Conservation (phyloP, 306 rosid species). For the Begonia fuchsioides region DNA sequence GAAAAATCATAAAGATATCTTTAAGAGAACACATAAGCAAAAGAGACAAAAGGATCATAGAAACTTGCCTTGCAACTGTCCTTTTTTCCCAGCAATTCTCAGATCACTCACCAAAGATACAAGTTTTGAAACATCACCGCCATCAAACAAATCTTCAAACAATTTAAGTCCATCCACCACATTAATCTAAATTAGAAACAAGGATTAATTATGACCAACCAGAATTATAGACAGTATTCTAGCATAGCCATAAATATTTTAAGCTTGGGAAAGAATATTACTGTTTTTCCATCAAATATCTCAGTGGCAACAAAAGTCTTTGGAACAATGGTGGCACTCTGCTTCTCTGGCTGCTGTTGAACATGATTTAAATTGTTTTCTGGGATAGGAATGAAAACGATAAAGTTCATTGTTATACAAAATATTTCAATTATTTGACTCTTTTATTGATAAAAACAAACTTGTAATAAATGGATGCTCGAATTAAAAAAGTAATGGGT, state of each 20-base stretch:
- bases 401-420: too few relatives aligned
- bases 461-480: too few relatives aligned
- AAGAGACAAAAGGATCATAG: background rate
- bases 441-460: too few relatives aligned
- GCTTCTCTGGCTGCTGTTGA: slow-evolving; percentile 34
- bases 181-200: slow-evolving; percentile 39
- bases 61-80: slow-evolving; percentile 60
- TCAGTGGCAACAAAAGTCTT: slow-evolving; percentile 48
- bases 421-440: too few relatives aligned
- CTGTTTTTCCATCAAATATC: slow-evolving; percentile 58
- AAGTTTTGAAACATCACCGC: slow-evolving; percentile 48
- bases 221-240: background rate
- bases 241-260: slow-evolving; percentile 30
- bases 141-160: slow-evolving; percentile 41
- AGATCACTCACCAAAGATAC: slow-evolving; percentile 51
- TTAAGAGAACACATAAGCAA: too few relatives aligned
- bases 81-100: slow-evolving; percentile 56
- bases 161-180: slow-evolving; percentile 69
- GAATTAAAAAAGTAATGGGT: too few relatives aligned
- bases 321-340: slow-evolving; percentile 23
- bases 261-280: slow-evolving; percentile 16
- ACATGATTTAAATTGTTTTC: slow-evolving; percentile 30
- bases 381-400: slow-evolving; percentile 13
- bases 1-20: too few relatives aligned
- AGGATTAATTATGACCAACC: slow-evolving; percentile 15